Evolutionary conservation across 805 yeast genomes (phyloP).

Genomic region (Barnettozyma populi): DNA sequence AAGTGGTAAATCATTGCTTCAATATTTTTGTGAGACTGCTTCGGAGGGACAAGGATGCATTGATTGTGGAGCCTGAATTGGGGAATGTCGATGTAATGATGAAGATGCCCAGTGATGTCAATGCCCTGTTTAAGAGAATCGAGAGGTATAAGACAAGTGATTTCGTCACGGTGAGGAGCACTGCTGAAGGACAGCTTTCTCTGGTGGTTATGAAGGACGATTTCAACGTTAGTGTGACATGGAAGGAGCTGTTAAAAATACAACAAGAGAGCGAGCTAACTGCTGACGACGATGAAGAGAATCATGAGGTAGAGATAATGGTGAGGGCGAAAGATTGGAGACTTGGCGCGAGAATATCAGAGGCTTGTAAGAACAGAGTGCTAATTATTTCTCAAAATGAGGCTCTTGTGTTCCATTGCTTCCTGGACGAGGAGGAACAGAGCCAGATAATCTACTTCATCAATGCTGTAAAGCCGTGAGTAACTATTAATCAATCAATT

Average conservation of each 20-base stretch:
- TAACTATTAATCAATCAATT: too few relatives aligned
- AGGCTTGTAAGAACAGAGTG: conserved; percentile 55
- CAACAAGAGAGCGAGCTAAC: conserved; percentile 15
- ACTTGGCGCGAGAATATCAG: conserved; percentile 54
- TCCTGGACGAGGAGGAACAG: conserved; percentile 56
- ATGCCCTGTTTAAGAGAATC: conserved; percentile 50
- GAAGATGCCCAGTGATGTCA: conserved; percentile 42
- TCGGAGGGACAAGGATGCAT: conserved; percentile 46
- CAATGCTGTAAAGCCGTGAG: conserved; percentile 20
- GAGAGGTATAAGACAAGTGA: conserved; percentile 60
- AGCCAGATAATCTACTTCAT: conserved; percentile 64
- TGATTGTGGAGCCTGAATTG: conserved; percentile 59
- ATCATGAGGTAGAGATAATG: conserved; percentile 40
- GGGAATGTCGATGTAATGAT: conserved; percentile 51
- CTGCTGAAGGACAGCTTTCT: conserved; percentile 43
- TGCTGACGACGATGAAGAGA: conserved; percentile 18
- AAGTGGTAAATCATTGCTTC: conserved; percentile 56
- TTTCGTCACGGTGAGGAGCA: conserved; percentile 43
- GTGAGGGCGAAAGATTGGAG: conserved; percentile 65
- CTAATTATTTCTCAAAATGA: conserved; percentile 52
- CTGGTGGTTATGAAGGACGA: conserved; percentile 52
- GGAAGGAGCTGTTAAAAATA: conserved; percentile 52
- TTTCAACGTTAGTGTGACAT: conserved; percentile 44
- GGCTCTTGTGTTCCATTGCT: conserved; percentile 61
- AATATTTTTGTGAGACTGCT: conserved; percentile 66